Evolutionary conservation across 1,284 basidiomycete species (phyloP), one percentile per base, ranked within the genome.

Genomic region (Trichosporon faecale): DNA sequence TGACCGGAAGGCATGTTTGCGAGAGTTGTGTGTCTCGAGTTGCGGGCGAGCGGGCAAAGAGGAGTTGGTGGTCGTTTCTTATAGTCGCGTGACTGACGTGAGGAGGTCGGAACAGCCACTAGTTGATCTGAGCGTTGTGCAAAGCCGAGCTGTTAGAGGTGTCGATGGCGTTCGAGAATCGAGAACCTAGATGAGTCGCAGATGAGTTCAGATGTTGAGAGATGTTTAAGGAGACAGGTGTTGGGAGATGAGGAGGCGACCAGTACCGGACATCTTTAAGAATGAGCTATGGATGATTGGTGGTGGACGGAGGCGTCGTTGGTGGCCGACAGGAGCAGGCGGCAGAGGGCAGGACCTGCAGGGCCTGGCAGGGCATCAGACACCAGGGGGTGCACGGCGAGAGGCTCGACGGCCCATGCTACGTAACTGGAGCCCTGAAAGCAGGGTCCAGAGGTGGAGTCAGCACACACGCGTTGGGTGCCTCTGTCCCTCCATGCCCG

Each of bases 241-340:
- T 60, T 31, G 57, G 18, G 27, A n/a, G 57, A 31, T 31, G 57
- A 31, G 27, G 27, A 11, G 16, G 16, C 57, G 57, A 29, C 57
- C 57, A 61, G 27, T 33, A n/a, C 27, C 57, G 57, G 55, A 31
- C 27, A 60, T 60, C 55, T 31, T 31, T 61, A 61, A 57, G 57
- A 61, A 61, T 33, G 57, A 61, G 29, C 57, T 61, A 31, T 29
- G 57, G 57, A 61, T 61, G 57, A 61, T 61, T 61, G 57, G 57
- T 61, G 57, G 57, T 31, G 57, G 29, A 61, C 27, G 27, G 27
- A 31, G 27, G 57, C 27, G 18, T 31, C 6, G 57, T 21, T 61
- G 27, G 57, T 61, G 57, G 57, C 57, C 57, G 57, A 61, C 57
- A 60, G 55, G 55, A 60, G 55, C 55, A 31, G 57, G 29, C 57